Evolutionary conservation across 208 protist species (phyloP).

Genomic region (Wallacemonas rigidus): DNA sequence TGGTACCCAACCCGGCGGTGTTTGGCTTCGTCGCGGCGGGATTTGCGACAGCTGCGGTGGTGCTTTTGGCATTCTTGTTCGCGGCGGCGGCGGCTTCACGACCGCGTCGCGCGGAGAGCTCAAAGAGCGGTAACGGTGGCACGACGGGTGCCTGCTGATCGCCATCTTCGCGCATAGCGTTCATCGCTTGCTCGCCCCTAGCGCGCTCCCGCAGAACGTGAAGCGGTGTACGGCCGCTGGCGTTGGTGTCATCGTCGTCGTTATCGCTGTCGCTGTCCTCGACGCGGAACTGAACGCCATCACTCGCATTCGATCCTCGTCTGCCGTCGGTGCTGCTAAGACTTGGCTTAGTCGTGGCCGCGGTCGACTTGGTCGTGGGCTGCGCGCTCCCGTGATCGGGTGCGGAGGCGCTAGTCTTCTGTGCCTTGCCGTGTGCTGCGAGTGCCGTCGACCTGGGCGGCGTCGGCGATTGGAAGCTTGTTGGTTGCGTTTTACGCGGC

Average conservation of each 20-base stretch:
- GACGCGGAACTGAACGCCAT: conserved; percentile 8
- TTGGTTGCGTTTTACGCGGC: conserved; percentile 21
- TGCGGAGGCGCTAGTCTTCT: no score
- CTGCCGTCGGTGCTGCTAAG: not conserved
- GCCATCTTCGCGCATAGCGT: conserved; percentile 14
- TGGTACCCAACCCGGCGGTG: not conserved
- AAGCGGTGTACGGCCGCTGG: conserved; percentile 24
- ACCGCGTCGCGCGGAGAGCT: conserved; percentile 26
- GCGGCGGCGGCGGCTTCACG: conserved; percentile 7
- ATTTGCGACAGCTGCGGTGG: not conserved
- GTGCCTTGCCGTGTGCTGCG: no score
- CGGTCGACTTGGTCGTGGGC: not conserved
- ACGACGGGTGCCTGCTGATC: conserved; percentile 20
- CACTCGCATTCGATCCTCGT: conserved; percentile 2
- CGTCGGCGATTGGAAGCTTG: conserved; percentile 9
- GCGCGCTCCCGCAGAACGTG: conserved; percentile 29
- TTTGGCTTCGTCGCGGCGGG: conserved; percentile 4
- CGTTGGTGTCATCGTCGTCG: conserved; percentile 14
- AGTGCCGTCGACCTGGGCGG: not conserved
- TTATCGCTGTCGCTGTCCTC: conserved; percentile 11
- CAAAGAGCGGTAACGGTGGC: conserved; percentile 26
- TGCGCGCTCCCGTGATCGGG: no score
- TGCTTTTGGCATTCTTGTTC: not conserved
- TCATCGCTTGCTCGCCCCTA: conserved; percentile 19
- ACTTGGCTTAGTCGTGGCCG: not conserved